phyloP scores from a whole-genome alignment of 2,329 filamentous ascomycete species.

The Lasiodiplodia sp. region DNA sequence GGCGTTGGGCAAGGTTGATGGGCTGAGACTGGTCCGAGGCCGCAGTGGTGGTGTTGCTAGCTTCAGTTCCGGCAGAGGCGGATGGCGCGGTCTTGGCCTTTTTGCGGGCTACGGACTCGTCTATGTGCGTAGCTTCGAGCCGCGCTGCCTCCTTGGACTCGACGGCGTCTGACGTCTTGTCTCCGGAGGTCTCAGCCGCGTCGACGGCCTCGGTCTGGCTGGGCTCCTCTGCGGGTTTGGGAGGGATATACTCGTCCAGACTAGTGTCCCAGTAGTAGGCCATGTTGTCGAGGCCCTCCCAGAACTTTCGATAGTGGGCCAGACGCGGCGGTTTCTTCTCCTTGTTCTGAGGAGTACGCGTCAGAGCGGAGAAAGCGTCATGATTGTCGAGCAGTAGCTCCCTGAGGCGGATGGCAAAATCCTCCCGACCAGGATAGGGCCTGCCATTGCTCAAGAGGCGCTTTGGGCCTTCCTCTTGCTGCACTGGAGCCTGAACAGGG shows the following conservation, averaged over 20 bases:
- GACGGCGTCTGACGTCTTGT: background rate
- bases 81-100: slow-evolving; percentile 46
- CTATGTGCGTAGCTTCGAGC: slow-evolving; percentile 24
- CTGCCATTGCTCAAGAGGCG: slow-evolving; percentile 57
- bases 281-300: slow-evolving; percentile 64
- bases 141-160: slow-evolving; percentile 7
- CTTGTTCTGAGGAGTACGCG: slow-evolving; percentile 53
- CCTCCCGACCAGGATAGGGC: slow-evolving; percentile 55
- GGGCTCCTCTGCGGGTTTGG: slow-evolving; percentile 31
- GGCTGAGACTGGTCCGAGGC: slow-evolving; percentile 23
- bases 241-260: slow-evolving; percentile 61
- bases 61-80: slow-evolving; percentile 27
- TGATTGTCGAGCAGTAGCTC: slow-evolving; percentile 64
- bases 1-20: slow-evolving; percentile 25
- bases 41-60: background rate
- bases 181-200: background rate
- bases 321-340: slow-evolving; percentile 58
- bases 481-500: slow-evolving; percentile 32
- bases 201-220: slow-evolving; percentile 35
- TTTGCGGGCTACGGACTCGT: slow-evolving; percentile 41
- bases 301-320: slow-evolving; percentile 67
- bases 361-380: slow-evolving; percentile 64
- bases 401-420: slow-evolving; percentile 56
- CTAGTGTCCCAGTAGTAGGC: slow-evolving; percentile 69
- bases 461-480: slow-evolving; percentile 36